Evolutionary conservation across 1,284 basidiomycete species (phyloP).

Genomic region (Ustilago nuda): DNA sequence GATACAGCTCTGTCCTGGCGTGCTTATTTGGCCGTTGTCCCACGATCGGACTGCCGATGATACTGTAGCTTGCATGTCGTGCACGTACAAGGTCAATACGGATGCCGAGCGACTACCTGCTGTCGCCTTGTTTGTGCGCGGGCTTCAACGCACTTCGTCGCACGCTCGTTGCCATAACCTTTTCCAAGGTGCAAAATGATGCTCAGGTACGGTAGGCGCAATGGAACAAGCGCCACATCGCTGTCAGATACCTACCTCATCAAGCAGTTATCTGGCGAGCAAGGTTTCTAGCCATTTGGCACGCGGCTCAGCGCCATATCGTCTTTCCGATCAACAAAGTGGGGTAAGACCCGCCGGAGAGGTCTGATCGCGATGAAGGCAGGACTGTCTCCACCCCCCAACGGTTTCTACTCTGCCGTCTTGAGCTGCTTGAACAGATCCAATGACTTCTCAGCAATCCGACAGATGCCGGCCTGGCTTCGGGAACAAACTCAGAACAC

Average conservation of each 20-base stretch:
- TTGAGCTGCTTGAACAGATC: too few relatives aligned
- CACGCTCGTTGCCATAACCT: not conserved
- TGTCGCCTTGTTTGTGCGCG: not conserved
- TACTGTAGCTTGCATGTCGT: not conserved
- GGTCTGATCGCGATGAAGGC: conserved; percentile 3
- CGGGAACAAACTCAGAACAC: not conserved
- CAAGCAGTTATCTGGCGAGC: not conserved
- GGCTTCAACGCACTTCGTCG: not conserved
- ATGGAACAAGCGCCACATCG: not conserved
- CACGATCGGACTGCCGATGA: not conserved
- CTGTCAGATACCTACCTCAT: not conserved
- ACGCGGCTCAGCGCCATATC: too few relatives aligned
- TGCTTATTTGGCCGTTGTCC: not conserved
- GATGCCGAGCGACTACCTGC: not conserved
- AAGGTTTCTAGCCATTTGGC: too few relatives aligned
- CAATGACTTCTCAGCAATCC: not conserved
- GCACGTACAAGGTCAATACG: not conserved
- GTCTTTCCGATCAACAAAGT: not conserved
- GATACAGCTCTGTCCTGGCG: not conserved
- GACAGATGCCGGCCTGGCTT: not conserved
- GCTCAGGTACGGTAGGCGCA: not conserved
- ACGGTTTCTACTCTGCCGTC: not conserved
- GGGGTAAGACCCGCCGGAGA: not conserved
- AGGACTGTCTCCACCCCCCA: not conserved
- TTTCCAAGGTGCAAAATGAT: not conserved